Percentiles rank a stretch among this genome's conserved stretches.
phyloP scores from a whole-genome alignment of 2,329 filamentous ascomycete genomes.

The Rutstroemia sydowiana region DNA sequence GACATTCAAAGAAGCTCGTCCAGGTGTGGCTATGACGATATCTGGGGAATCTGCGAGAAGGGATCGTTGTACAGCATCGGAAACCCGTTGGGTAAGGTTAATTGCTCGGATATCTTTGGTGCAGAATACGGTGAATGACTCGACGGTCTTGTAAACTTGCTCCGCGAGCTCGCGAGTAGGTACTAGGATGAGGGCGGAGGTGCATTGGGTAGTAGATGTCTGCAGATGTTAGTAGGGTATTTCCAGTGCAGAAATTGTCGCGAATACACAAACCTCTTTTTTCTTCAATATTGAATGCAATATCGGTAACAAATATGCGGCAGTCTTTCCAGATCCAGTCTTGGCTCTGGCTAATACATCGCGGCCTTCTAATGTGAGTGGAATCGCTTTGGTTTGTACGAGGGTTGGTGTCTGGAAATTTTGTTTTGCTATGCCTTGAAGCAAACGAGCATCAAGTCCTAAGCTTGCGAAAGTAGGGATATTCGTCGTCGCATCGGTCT shows the following conservation, averaged over 20 bases:
- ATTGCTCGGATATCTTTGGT: slow-evolving; percentile 73
- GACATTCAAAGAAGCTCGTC: slow-evolving; percentile 72
- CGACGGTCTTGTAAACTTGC: slow-evolving; percentile 75
- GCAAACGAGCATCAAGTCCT: slow-evolving; percentile 73
- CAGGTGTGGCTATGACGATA: slow-evolving; percentile 83
- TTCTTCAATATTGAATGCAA: slow-evolving; percentile 74
- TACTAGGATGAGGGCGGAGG: slow-evolving; percentile 79
- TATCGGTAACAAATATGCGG: slow-evolving; percentile 89
- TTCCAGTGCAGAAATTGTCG: slow-evolving; percentile 12
- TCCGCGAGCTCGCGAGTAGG: slow-evolving; percentile 91
- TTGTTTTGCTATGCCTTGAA: slow-evolving; percentile 79
- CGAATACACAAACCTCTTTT: slow-evolving; percentile 52
- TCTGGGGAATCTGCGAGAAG: slow-evolving; percentile 82
- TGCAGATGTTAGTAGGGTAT: slow-evolving; percentile 26
- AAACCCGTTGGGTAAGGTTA: slow-evolving; percentile 86
- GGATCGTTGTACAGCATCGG: slow-evolving; percentile 79
- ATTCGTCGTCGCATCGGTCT: slow-evolving; percentile 25
- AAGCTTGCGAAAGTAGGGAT: slow-evolving; percentile 61
- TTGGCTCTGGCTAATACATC: slow-evolving; percentile 89
- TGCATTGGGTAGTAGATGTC: slow-evolving; percentile 46
- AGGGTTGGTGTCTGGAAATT: slow-evolving; percentile 81
- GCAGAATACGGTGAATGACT: slow-evolving; percentile 73
- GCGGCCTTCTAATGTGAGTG: slow-evolving; percentile 76
- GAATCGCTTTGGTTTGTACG: slow-evolving; percentile 82
- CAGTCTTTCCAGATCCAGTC: slow-evolving; percentile 94